Evolutionary conservation across 768 basidiomycete genomes (phyloP).

Genomic region (Paxillus involutus): DNA sequence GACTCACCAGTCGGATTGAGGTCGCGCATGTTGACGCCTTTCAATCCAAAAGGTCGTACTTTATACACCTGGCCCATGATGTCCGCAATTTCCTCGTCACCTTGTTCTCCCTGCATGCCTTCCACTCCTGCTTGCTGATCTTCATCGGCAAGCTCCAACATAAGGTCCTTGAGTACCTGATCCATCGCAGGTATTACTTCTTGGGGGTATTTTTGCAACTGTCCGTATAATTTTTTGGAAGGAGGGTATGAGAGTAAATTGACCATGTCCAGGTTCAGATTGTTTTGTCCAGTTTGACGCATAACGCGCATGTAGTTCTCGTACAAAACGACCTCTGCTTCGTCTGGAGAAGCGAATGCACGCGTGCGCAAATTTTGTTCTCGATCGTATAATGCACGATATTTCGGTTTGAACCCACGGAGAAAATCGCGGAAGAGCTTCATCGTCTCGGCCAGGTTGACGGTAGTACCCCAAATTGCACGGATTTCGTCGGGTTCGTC

Average conservation of each 20-base stretch:
- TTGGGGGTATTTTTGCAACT: conserved; percentile 92
- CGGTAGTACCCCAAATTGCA: conserved; percentile 98
- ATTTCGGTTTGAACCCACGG: conserved; percentile 90
- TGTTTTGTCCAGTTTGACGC: conserved; percentile 89
- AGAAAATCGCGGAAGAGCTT: conserved; percentile 86
- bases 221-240: conserved; percentile 76
- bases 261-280: conserved; percentile 85
- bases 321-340: conserved; percentile 71
- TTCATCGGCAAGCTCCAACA: conserved; percentile 83
- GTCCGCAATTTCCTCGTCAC: conserved; percentile 84
- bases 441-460: conserved; percentile 90
- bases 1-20: conserved; percentile 85
- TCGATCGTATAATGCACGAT: conserved; percentile 72
- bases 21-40: conserved; percentile 88
- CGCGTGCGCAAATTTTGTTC: conserved; percentile 54
- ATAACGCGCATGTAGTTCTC: conserved; percentile 81
- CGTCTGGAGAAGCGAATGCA: conserved; percentile 56
- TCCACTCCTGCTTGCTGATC: conserved; percentile 71
- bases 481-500: conserved; percentile 83
- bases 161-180: conserved; percentile 89
- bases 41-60: conserved; percentile 86
- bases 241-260: conserved; percentile 88
- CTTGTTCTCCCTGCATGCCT: conserved; percentile 74
- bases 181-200: conserved; percentile 98
- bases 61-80: conserved; percentile 90